Evolutionary conservation across 176 grass and related monocot genomes (phyloP).

Genomic region (Metroxylon sagu): DNA sequence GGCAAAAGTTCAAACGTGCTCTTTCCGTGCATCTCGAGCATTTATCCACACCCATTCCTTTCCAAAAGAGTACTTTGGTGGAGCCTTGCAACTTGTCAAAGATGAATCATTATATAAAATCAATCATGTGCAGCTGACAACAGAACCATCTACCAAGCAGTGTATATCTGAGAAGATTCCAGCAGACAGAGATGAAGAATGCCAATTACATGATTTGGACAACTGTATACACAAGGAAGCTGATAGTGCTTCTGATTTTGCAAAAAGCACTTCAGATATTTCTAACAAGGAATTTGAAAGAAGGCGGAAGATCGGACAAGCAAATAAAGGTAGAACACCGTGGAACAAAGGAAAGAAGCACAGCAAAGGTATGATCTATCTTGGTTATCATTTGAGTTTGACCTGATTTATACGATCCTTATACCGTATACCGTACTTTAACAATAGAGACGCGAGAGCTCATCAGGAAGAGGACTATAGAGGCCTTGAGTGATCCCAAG

Average conservation of each 20-base stretch:
- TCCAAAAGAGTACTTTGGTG: neutral
- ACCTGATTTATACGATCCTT: slow-evolving; percentile 7
- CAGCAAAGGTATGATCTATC: slow-evolving; percentile 34
- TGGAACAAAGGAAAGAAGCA: slow-evolving; percentile 73
- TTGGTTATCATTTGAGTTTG: slow-evolving; percentile 10
- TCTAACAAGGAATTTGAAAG: slow-evolving; percentile 57
- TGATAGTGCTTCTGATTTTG: neutral
- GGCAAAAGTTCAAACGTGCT: no score
- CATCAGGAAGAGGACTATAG: slow-evolving; percentile 51
- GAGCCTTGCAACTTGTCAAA: neutral
- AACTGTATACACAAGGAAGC: neutral
- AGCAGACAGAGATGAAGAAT: slow-evolving; percentile 2
- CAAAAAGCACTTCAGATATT: slow-evolving; percentile 4
- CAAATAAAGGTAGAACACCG: slow-evolving; percentile 64
- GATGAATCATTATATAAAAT: slow-evolving; percentile 1
- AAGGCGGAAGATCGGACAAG: slow-evolving; percentile 66
- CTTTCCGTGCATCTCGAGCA: neutral
- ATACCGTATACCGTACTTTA: neutral
- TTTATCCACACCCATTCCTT: slow-evolving; percentile 17
- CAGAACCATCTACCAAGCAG: neutral
- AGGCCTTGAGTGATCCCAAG: slow-evolving; percentile 84
- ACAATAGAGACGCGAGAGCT: slow-evolving; percentile 52
- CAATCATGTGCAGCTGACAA: slow-evolving; percentile 4
- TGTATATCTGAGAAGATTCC: neutral
- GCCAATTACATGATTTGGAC: neutral